Percentiles rank a stretch among this genome's conserved stretches.
Evolutionary conservation across 257 asterid species (phyloP).

Genomic region (Solanum phureja): DNA sequence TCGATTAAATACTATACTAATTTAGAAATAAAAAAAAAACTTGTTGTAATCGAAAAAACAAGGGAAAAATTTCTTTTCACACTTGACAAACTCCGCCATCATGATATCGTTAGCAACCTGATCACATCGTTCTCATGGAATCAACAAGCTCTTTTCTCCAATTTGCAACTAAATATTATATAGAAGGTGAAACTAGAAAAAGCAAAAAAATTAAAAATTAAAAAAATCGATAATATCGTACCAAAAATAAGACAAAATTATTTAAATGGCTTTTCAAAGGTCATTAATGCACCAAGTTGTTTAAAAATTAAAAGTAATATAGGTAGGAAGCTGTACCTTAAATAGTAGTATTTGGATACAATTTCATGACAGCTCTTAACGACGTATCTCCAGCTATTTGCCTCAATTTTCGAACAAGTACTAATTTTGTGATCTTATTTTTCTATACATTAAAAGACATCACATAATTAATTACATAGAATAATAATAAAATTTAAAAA

Average conservation of each 20-base stretch:
- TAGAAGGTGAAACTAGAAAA: neutral
- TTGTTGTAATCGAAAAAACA: neutral
- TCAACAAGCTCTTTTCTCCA: neutral
- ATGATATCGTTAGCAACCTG: neutral
- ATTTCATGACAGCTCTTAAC: conserved; percentile 15
- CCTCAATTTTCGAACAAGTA: conserved; percentile 18
- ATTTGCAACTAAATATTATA: neutral
- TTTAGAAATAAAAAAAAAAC: neutral
- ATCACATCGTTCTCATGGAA: neutral
- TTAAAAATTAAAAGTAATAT: too few relatives aligned
- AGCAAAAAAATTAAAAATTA: neutral
- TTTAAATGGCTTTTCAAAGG: neutral
- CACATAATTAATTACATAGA: neutral
- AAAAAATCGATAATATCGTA: neutral
- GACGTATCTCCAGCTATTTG: conserved; percentile 26
- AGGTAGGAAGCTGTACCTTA: neutral
- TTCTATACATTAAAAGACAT: conserved; percentile 7
- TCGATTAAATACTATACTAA: too few relatives aligned
- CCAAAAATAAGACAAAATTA: neutral
- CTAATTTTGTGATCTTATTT: conserved; percentile 14
- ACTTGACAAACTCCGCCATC: neutral
- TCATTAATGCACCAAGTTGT: neutral
- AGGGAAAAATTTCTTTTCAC: neutral
- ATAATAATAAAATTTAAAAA: neutral
- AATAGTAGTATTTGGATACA: neutral